Evolutionary conservation across 2,329 filamentous ascomycete genomes (phyloP).

Genomic region (Epichloe bromicola): DNA sequence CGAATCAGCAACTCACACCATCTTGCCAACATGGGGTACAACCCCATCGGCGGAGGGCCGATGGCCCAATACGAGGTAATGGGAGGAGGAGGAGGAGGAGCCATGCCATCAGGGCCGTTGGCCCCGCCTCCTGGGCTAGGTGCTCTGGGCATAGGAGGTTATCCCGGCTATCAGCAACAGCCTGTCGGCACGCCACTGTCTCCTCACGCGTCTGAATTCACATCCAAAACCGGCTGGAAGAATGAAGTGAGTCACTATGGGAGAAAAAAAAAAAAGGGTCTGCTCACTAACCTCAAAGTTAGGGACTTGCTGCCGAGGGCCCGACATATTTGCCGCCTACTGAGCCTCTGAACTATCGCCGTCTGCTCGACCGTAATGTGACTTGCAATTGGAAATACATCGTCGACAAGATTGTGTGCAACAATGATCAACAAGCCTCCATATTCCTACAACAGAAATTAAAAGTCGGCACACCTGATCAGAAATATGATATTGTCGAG

Average conservation of each 20-base stretch:
- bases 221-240: slow-evolving; percentile 42
- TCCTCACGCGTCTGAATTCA: slow-evolving; percentile 64
- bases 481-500: slow-evolving; percentile 95
- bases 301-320: slow-evolving; percentile 34
- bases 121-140: slow-evolving; percentile 22
- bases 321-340: slow-evolving; percentile 79
- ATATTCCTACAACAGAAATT: slow-evolving; percentile 99
- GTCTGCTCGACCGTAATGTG: slow-evolving; percentile 85
- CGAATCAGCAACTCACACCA: slow-evolving; percentile 25
- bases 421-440: slow-evolving; percentile 96
- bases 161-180: slow-evolving; percentile 38
- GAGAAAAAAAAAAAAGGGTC: background rate
- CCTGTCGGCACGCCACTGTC: slow-evolving; percentile 54
- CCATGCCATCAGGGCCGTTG: slow-evolving; percentile 21
- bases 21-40: slow-evolving; percentile 21
- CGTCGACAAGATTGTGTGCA: slow-evolving; percentile 98
- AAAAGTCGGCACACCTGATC: slow-evolving; percentile 86
- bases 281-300: slow-evolving; percentile 7
- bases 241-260: slow-evolving; percentile 30
- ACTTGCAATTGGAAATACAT: slow-evolving; percentile 99
- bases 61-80: slow-evolving; percentile 24
- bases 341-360: slow-evolving; percentile 92
- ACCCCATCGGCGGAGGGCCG: slow-evolving; percentile 14
- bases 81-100: slow-evolving; percentile 15
- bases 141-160: slow-evolving; percentile 29